phyloP scores from a whole-genome alignment of 805 yeast species.

The Candida saitoana region DNA sequence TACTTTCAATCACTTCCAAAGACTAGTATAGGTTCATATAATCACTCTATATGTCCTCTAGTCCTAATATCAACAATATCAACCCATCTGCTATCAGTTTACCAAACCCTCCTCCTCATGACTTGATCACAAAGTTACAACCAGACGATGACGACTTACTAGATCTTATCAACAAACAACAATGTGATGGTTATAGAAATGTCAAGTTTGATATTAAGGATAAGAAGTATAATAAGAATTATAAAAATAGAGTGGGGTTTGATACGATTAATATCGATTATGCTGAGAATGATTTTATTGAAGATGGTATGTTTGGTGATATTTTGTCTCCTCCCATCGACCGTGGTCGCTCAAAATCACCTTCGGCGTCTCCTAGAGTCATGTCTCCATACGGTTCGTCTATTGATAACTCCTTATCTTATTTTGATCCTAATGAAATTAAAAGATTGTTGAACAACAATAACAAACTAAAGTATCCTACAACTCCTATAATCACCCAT shows the following conservation, averaged over 20 bases:
- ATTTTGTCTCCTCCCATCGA: conserved; percentile 3
- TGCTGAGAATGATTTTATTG: conserved; percentile 11
- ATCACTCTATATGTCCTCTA: not conserved
- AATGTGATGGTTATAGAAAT: conserved; percentile 20
- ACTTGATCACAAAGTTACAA: not conserved
- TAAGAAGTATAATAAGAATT: conserved; percentile 10
- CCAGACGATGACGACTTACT: conserved; percentile 12
- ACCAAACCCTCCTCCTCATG: not conserved
- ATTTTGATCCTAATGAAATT: conserved; percentile 4
- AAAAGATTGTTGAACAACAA: conserved; percentile 3
- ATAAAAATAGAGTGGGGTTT: conserved; percentile 44
- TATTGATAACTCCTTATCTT: conserved; percentile 14
- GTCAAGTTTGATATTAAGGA: conserved; percentile 16
- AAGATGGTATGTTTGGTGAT: conserved; percentile 1
- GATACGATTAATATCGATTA: conserved; percentile 47
- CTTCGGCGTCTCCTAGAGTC: conserved; percentile 9
- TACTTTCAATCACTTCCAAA: too few relatives aligned
- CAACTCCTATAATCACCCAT: conserved; percentile 38
- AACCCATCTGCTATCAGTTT: not conserved
- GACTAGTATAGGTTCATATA: too few relatives aligned
- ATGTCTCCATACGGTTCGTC: conserved; percentile 19
- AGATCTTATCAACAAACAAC: conserved; percentile 13
- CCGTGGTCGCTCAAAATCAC: conserved; percentile 15
- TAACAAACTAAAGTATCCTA: conserved; percentile 25
- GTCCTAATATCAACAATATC: not conserved